Conservation (phyloP, 225 moss, liverwort and hornwort species). For the Marchantia paleacea region DNA sequence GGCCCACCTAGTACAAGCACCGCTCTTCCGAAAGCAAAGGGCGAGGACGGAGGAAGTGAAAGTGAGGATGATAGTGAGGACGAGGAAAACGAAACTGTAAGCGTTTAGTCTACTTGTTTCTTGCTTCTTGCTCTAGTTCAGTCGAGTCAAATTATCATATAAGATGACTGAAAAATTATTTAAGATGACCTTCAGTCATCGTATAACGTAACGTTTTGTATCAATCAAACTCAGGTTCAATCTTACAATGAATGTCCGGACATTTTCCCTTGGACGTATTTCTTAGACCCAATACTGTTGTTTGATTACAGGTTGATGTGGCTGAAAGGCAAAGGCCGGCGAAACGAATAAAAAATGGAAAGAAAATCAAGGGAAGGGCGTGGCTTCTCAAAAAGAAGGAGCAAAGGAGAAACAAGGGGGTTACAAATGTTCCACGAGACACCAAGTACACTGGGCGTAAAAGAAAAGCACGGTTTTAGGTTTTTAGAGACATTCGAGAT, state of each 20-base stretch:
- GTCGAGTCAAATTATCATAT: too few relatives aligned
- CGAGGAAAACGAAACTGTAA: slow-evolving; percentile 48
- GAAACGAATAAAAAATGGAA: slow-evolving; percentile 38
- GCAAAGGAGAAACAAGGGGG: slow-evolving; percentile 65
- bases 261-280: too few relatives aligned
- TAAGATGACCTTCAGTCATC: not conserved
- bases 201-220: too few relatives aligned
- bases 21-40: slow-evolving; percentile 55
- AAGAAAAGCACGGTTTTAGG: slow-evolving; percentile 76
- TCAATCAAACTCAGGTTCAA: too few relatives aligned
- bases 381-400: slow-evolving; percentile 96
- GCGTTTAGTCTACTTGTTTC: not conserved
- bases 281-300: not conserved
- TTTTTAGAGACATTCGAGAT: not conserved
- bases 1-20: slow-evolving; percentile 64
- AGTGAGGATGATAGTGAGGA: slow-evolving; percentile 55
- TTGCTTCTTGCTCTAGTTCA: not conserved
- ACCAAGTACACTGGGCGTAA: slow-evolving; percentile 92
- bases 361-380: slow-evolving; percentile 49
- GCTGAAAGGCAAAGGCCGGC: slow-evolving; percentile 54
- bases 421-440: slow-evolving; percentile 71
- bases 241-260: too few relatives aligned
- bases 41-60: slow-evolving; percentile 47
- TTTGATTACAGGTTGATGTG: slow-evolving; percentile 48
- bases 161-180: too few relatives aligned